Base-by-base conservation (phyloP, 2,329 filamentous ascomycete genomes). In the Proliferodiscus dingleyae region DNA sequence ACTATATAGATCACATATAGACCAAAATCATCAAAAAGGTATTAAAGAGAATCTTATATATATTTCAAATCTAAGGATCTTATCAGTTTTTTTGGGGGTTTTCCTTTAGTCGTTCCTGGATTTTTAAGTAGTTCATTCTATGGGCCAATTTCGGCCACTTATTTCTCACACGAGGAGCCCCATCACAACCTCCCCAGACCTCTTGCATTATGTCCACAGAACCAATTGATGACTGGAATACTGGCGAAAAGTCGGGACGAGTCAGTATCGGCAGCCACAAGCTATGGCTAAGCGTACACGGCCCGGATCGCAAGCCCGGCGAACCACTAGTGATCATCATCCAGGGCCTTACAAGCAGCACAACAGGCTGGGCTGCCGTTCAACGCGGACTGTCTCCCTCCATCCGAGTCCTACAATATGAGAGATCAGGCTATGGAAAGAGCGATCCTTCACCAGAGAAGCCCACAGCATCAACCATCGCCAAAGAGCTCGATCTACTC, bases 341-440 rank as follows among this genome's bases (percentile, higher is more conserved):
- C 30, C 49, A 51, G n/a, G 58, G 58, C 15, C 45, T 43, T 18
- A 49, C 50, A 37, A 49, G 43, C 13, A 49, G 44, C 42, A 45
- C 49, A 10, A 50, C 51, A 34, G 16, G 16, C 26, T 60, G 57
- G 57, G 36, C 45, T 10, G 46, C 36, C 36, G 53, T 60, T 18
- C 37, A 45, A 16, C 54, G 51, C 15, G 37, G 52, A 18, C 19
- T 53, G 13, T 23, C 46, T 24, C 46, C 45, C 16, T 49, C 50
- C 45, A 44, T 45, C 36, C 54, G 56, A 8, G 45, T 50, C 24
- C 41, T 58, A 16, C 50, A 50, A 28, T 60, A 60, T 26, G 55
- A 57, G 41, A 51, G 56, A 15, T 46, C 52, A 18, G 55, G 56
- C 5, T 49, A 54, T 26, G 56, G 54, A 2, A 45, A 36, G 13